phyloP scores from a whole-genome alignment of 2,329 filamentous ascomycete species.

The Truncatella angustata region DNA sequence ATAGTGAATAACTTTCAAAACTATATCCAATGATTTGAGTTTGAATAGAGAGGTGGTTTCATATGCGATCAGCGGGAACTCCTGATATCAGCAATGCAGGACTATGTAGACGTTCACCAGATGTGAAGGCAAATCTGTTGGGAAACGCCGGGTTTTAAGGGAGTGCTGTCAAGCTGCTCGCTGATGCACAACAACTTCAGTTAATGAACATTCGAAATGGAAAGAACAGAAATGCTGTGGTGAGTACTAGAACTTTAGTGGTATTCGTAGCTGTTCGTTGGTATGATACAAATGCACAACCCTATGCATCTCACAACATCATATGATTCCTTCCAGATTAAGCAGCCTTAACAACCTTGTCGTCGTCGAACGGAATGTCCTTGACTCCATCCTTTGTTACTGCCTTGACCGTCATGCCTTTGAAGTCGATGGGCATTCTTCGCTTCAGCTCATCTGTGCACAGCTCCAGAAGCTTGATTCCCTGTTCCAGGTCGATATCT shows the following conservation, averaged over 20 bases:
- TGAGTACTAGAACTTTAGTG: no score
- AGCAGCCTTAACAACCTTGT: conserved; percentile 64
- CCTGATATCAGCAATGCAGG: no score
- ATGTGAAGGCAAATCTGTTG: not conserved
- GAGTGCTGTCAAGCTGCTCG: no score
- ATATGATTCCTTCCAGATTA: conserved; percentile 29
- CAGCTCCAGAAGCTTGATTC: conserved; percentile 88
- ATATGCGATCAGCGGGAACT: no score
- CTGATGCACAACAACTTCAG: no score
- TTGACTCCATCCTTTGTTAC: conserved; percentile 91
- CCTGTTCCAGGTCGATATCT: conserved; percentile 84
- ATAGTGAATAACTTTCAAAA: no score
- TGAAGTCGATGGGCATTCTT: conserved; percentile 97
- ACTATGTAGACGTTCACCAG: no score
- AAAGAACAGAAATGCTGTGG: no score
- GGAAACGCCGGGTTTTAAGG: not conserved
- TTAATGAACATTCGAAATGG: no score
- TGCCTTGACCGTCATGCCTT: conserved; percentile 91
- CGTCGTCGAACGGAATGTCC: conserved; percentile 83
- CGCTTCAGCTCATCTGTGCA: conserved; percentile 97
- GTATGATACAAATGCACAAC: not conserved
- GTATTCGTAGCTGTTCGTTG: no score
- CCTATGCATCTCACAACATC: not conserved
- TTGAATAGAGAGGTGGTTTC: no score
- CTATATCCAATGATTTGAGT: no score